Base-by-base conservation (phyloP, 495 filamentous ascomycete genomes). In the Podospora didyma region DNA sequence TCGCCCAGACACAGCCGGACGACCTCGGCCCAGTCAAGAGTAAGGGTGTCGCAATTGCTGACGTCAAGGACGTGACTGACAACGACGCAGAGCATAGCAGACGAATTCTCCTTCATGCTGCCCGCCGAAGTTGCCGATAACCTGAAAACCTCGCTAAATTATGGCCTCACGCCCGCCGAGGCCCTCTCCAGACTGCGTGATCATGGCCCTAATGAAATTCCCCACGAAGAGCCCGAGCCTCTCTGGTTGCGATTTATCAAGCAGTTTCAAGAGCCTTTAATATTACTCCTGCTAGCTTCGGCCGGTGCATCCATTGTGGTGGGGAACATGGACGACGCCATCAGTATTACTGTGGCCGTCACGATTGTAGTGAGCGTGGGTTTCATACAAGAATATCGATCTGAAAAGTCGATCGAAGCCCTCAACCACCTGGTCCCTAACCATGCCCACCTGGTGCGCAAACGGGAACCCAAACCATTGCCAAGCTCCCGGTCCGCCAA, bases 311-410 rank as follows among this genome's bases (percentile, higher is more conserved):
- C 92, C 0, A 86, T 96, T 46, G 64, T 97, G 48, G 91, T 99
- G 80, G 92, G 94, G 24, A 97, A 99, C 66, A 84, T 86, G 73
- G 92, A 97, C 61, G 94, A 99, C 76, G 95, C 95, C 5, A 75
- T 97, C 62, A 97, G 92, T 71, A 99, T 99, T 63, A 78, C 93
- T 2, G 82, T 96, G 31, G 94, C 94, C 1, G 94, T 99, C 7
- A 94, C 91, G 45, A 97, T 99, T 66, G 94, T 99, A 17, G 92
- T 97, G 37, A 89, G 89, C 1, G 94, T 97, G 50, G 94, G 91
- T 11, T 99, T 99, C 65, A 82, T 97, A 54, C 94, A 99, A 67
- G 94, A 99, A 71, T 97, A 97, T 69, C 83, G 95, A 55, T 97
- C 93, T 41, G 95, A 99, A 69, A 96, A 97, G 73, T 96, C 92